These are phyloP conservation scores for Populus tomentosa DNA, from an alignment of 441 rosid genomes.

Conservation along the genomic window DNA sequence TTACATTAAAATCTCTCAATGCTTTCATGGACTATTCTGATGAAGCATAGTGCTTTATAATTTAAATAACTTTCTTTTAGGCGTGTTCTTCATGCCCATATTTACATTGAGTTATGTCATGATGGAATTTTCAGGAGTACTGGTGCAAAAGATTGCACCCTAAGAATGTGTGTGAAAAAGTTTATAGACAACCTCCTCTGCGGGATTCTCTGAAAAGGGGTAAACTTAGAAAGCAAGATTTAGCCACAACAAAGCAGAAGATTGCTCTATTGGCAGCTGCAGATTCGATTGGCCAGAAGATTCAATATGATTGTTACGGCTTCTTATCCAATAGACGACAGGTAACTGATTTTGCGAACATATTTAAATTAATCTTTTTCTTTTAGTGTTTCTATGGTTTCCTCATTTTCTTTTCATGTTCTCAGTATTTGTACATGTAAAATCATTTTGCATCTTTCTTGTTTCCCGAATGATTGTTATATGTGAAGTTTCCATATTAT, in stretches of 20 bases:
- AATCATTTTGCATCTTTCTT: background rate
- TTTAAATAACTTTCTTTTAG: background rate
- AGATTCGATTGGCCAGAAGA: constrained; percentile 86
- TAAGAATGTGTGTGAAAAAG: constrained; percentile 93
- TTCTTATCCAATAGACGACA: constrained; percentile 89
- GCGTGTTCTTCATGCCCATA: constrained; percentile 1
- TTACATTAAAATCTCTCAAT: too few species aligned
- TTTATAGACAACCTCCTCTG: constrained; percentile 89
- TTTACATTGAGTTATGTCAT: constrained; percentile 13
- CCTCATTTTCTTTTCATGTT: background rate
- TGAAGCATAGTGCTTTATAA: background rate
- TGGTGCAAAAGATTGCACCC: constrained; percentile 99
- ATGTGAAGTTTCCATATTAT: background rate
- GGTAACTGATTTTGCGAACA: constrained; percentile 40
- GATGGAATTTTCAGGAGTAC: constrained; percentile 63
- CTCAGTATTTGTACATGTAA: too few species aligned
- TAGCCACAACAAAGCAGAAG: constrained; percentile 75
- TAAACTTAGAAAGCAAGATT: constrained; percentile 88
- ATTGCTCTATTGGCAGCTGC: constrained; percentile 73
- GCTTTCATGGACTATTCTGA: constrained; percentile 1
- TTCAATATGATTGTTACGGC: constrained; percentile 89
- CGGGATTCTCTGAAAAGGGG: constrained; percentile 87
- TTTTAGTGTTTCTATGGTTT: background rate
- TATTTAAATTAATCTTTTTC: background rate
- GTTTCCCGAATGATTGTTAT: background rate